A percentile compares a stretch with the other conserved stretches of the same genome.
Conservation (phyloP, 1,284 basidiomycete species). For the Cryptococcus sp. region DNA sequence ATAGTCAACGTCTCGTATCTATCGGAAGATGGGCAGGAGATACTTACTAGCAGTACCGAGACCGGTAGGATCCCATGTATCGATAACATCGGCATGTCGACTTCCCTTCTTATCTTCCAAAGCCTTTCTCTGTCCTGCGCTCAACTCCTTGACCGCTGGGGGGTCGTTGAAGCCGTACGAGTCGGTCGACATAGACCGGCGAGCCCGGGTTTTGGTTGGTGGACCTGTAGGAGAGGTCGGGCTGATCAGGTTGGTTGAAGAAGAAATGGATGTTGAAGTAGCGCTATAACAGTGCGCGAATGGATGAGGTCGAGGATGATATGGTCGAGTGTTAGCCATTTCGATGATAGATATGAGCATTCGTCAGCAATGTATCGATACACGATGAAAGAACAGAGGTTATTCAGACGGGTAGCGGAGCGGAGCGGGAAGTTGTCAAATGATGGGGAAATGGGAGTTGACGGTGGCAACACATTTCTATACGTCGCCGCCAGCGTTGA, state of each 20-base stretch:
- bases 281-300: constrained; percentile 24
- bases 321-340: not conserved
- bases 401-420: no score
- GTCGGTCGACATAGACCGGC: constrained; percentile 43
- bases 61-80: constrained; percentile 54
- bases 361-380: no score
- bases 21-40: not conserved
- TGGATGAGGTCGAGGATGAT: constrained; percentile 5
- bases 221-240: constrained; percentile 9
- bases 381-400: no score
- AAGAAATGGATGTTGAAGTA: constrained; percentile 23
- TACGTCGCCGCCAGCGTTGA: no score
- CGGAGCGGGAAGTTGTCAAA: no score
- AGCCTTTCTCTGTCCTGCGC: constrained; percentile 39
- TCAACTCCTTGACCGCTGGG: constrained; percentile 24
- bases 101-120: constrained; percentile 45
- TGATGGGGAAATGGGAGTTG: no score
- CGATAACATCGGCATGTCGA: constrained; percentile 53
- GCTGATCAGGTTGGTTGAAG: constrained; percentile 27
- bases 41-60: constrained; percentile 50
- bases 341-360: no score
- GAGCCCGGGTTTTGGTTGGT: constrained; percentile 16
- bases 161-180: constrained; percentile 32
- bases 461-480: no score
- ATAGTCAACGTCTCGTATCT: not conserved